A percentile compares a stretch with the other conserved stretches of the same genome.
Evolutionary conservation across 352 stramenopile genomes (phyloP).

Genomic region (Globisporangium emineosum): DNA sequence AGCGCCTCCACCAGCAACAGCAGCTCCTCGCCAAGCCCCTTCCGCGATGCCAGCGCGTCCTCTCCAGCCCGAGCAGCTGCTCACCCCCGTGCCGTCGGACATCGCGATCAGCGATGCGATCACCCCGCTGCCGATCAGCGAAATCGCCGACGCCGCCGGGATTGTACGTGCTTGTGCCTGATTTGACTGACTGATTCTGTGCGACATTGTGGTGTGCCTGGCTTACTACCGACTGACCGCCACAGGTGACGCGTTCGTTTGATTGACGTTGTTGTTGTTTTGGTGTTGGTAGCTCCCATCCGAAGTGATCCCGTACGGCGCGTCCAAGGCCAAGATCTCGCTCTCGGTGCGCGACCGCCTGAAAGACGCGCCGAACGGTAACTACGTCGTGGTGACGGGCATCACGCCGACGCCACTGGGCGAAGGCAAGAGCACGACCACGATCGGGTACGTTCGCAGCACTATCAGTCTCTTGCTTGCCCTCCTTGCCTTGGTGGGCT

Average conservation of each 20-base stretch:
- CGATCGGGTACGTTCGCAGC: slow-evolving; percentile 79
- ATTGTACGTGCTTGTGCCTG: slow-evolving; percentile 40
- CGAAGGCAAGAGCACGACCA: slow-evolving; percentile 99
- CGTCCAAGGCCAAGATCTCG: slow-evolving; percentile 91
- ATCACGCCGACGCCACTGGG: slow-evolving; percentile 98
- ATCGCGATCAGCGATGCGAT: slow-evolving; percentile 82
- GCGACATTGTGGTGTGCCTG: not conserved
- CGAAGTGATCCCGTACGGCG: slow-evolving; percentile 89
- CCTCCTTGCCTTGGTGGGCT: too few species aligned
- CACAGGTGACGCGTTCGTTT: not conserved
- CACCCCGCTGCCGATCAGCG: slow-evolving; percentile 56
- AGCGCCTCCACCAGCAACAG: not conserved
- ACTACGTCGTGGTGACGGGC: slow-evolving; percentile 97
- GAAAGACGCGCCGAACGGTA: slow-evolving; percentile 84
- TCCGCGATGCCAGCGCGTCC: slow-evolving; percentile 26
- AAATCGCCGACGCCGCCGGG: slow-evolving; percentile 58
- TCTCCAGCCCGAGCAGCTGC: slow-evolving; percentile 55
- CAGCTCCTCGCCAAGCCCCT: too few species aligned
- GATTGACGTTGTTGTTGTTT: not conserved
- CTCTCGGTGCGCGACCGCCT: slow-evolving; percentile 89
- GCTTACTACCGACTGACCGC: too few species aligned
- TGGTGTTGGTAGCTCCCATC: slow-evolving; percentile 39
- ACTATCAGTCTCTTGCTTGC: slow-evolving; percentile 2
- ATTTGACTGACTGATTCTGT: not conserved
- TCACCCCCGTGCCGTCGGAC: slow-evolving; percentile 72